These are phyloP conservation scores for Urochloa ruziziensis DNA, from an alignment of 176 grass and related monocot species.

Conservation along the genomic window DNA sequence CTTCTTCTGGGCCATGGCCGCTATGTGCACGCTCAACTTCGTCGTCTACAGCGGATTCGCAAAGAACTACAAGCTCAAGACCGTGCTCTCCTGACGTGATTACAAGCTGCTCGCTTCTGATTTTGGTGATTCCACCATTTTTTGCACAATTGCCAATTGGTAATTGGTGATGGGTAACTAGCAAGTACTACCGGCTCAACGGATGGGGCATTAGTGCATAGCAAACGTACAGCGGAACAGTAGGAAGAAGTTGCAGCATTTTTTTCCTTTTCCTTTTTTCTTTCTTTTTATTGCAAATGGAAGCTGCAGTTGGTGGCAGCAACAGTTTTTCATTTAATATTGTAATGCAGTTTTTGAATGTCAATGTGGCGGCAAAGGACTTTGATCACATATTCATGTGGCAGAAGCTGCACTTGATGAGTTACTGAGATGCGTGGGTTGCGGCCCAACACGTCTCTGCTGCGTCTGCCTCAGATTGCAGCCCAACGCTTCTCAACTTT, in stretches of 20 bases:
- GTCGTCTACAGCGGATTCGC: constrained; percentile 51
- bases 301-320: background rate
- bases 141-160: background rate
- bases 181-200: background rate
- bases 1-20: constrained; percentile 55
- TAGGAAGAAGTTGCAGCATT: background rate
- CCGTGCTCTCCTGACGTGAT: constrained; percentile 14
- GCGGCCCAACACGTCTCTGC: too few species aligned
- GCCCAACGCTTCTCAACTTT: too few species aligned
- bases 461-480: too few species aligned
- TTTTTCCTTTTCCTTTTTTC: background rate
- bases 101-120: background rate
- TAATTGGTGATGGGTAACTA: background rate
- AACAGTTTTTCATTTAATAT: background rate
- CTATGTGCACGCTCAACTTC: constrained; percentile 45
- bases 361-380: background rate
- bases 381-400: background rate
- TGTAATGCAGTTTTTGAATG: background rate
- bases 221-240: background rate
- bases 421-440: too few species aligned
- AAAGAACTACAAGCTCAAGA: constrained; percentile 72
- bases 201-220: background rate
- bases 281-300: background rate
- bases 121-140: constrained; percentile 13
- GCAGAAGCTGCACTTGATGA: too few species aligned